These are phyloP conservation scores for Phylloporus sp. DNA, from an alignment of 768 basidiomycete species.

Conservation along the genomic window DNA sequence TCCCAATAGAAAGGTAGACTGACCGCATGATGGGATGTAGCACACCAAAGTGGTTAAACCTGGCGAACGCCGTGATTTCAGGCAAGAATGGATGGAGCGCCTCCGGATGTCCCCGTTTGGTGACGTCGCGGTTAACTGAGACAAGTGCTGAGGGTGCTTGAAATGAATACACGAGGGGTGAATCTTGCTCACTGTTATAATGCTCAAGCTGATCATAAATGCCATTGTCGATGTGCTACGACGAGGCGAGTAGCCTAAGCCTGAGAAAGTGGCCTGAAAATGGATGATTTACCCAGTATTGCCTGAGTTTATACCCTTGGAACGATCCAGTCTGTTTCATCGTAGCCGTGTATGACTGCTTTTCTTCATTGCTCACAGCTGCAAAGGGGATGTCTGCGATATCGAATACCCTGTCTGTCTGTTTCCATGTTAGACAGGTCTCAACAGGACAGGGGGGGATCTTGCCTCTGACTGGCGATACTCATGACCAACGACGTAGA, in stretches of 20 bases:
- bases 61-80: conserved; percentile 48
- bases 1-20: not conserved
- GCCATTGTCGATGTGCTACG: conserved; percentile 57
- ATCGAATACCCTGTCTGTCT: conserved; percentile 48
- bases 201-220: conserved; percentile 61
- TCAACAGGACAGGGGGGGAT: not conserved
- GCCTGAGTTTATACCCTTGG: conserved; percentile 50
- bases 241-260: not conserved
- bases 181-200: conserved; percentile 49
- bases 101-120: conserved; percentile 46
- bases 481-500: conserved; percentile 38
- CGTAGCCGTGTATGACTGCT: conserved; percentile 36
- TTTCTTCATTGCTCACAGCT: conserved; percentile 40
- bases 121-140: conserved; percentile 49
- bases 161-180: not conserved
- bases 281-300: conserved; percentile 41
- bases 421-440: conserved; percentile 29
- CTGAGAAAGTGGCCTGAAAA: not conserved
- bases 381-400: conserved; percentile 47
- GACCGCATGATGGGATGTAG: conserved; percentile 47
- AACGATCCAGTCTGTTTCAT: conserved; percentile 45
- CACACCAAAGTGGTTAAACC: conserved; percentile 50
- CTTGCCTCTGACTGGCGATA: conserved; percentile 37
- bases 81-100: conserved; percentile 47
- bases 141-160: not conserved